Conservation (phyloP, 306 rosid species). For the Rosa chinensis region DNA sequence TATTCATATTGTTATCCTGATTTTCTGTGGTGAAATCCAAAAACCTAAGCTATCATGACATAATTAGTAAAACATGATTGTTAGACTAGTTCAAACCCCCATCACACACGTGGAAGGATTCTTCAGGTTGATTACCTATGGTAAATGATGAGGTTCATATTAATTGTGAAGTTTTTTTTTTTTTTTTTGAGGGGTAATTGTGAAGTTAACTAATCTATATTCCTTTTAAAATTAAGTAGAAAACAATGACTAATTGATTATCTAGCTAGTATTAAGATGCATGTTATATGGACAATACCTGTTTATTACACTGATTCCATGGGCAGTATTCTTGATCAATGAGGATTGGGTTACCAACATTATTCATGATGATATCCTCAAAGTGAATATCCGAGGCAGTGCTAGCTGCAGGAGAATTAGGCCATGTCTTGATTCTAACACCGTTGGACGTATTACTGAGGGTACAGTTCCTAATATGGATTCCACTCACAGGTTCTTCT, state of each 20-base stretch:
- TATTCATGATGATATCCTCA: neutral
- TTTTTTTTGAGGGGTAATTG: too few species aligned
- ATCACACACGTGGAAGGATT: too few species aligned
- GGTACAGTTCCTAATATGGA: neutral
- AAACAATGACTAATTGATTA: too few species aligned
- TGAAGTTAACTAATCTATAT: too few species aligned
- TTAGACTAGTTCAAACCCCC: too few species aligned
- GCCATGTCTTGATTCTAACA: conserved; percentile 5
- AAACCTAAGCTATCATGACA: neutral
- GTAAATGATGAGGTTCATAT: too few species aligned
- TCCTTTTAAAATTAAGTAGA: too few species aligned
- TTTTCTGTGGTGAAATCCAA: neutral
- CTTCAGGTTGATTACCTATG: too few species aligned
- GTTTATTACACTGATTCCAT: neutral
- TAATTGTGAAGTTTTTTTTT: too few species aligned
- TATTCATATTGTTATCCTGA: too few species aligned
- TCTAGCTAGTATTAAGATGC: neutral
- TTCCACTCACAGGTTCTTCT: neutral
- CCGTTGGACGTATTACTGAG: neutral
- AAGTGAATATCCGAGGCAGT: neutral
- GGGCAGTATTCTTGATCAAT: conserved; percentile 3
- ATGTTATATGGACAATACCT: neutral
- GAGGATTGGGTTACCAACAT: neutral
- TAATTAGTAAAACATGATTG: neutral
- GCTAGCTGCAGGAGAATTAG: neutral